A percentile compares a stretch with the other conserved stretches of the same genome.
Evolutionary conservation across 208 protist species (phyloP).

Genomic region (Trypanosoma lewisi): DNA sequence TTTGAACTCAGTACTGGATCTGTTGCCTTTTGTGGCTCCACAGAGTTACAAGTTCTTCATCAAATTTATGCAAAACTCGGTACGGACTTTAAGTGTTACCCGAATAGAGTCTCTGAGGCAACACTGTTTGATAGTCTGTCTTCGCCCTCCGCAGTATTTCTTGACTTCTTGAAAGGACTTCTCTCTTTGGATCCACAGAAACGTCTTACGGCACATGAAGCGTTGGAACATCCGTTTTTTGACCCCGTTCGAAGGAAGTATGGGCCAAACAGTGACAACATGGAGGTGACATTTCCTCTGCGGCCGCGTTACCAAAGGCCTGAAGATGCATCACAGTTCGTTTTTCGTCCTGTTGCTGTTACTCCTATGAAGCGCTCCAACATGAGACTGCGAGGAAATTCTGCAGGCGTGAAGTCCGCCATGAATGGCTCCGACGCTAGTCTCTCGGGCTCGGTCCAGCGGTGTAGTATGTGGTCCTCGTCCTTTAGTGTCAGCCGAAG

Average conservation of each 20-base stretch:
- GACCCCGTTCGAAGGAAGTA: constrained; percentile 17
- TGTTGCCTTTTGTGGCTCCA: constrained; percentile 47
- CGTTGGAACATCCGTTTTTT: constrained; percentile 62
- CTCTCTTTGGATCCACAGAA: constrained; percentile 55
- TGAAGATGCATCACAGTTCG: constrained; percentile 6
- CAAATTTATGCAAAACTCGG: constrained; percentile 55
- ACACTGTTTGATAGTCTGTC: constrained; percentile 47
- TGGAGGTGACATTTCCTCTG: constrained; percentile 20
- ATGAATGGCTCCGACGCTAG: constrained; percentile 6
- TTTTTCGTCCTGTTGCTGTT: constrained; percentile 15
- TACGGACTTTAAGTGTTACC: constrained; percentile 54
- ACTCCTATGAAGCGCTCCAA: constrained; percentile 14
- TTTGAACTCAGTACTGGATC: constrained; percentile 64
- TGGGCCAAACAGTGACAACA: neutral
- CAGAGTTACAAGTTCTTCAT: constrained; percentile 65
- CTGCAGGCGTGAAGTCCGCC: neutral
- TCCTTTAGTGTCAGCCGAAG: constrained; percentile 18
- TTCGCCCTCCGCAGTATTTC: constrained; percentile 28
- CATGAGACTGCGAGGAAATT: neutral
- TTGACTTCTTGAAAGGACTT: constrained; percentile 48
- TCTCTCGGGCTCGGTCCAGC: constrained; percentile 5
- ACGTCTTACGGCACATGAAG: constrained; percentile 48
- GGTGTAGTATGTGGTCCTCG: constrained; percentile 18
- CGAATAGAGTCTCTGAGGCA: constrained; percentile 20
- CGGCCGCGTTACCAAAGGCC: neutral